Base-by-base conservation (phyloP, 2,329 filamentous ascomycete genomes). In the Drechslerella coelobrocha region DNA sequence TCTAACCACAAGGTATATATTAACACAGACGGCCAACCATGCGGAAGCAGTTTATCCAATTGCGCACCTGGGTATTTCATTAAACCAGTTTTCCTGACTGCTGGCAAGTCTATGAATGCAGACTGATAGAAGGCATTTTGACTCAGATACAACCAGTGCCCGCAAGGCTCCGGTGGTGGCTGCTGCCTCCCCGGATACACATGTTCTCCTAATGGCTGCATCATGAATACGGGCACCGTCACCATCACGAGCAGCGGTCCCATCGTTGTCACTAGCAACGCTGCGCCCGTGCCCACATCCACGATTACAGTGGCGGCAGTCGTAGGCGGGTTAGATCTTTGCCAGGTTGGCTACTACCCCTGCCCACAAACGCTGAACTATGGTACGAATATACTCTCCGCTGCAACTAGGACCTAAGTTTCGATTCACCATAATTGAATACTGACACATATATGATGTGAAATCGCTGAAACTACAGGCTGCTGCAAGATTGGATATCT, bases 161-260 rank as follows among this genome's bases (percentile, higher is more conserved):
- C 65, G 21, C 60, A 61, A 37, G 52, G 51, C 2, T 61, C 65
- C 2, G 65, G 57, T 26, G 65, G 65, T 1, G 65, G 65, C 5
- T 69, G 65, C 52, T 69, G 65, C 21, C 57, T 69, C 14, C 65
- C 65, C n/a, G 65, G 65, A 21, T 69, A 69, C 39, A 57, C 61
- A 14, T 69, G 65, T 39, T 69, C 65, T 2, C 65, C 65, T 10
- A 57, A 69, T 53, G 65, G 65, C 17, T 69, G 65, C 43, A 34
- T 69, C 6, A 48, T 69, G 14, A 61, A 61, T 31, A 57, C 23
- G 6, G 29, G 29, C 34, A n/a, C 34, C 2, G 34, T 3, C 34
- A 39, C 34, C 34, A 14, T 39, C 5, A 39, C 34, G 12, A 39
- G 12, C 12, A n/a, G 12, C 12, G 34, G 5, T 3, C 34, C 12